A percentile compares a stretch with the other conserved stretches of the same genome.
These are phyloP conservation scores for Phytophthora syringae DNA, from an alignment of 352 stramenopile species.

Conservation along the genomic window DNA sequence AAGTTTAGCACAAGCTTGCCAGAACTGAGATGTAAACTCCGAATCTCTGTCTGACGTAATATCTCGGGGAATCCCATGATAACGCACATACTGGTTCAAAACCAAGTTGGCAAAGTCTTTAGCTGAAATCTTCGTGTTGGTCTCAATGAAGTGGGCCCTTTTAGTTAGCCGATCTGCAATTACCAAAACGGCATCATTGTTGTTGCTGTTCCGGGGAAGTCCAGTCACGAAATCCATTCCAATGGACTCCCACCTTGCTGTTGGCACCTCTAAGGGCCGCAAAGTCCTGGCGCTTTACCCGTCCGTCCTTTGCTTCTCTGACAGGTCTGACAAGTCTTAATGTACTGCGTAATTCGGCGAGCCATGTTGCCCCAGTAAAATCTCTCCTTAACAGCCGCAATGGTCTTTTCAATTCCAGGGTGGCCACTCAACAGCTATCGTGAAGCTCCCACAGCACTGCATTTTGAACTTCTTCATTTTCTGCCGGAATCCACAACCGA, in stretches of 20 bases:
- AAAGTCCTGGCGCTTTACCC: conserved; percentile 1
- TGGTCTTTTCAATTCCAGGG: conserved; percentile 10
- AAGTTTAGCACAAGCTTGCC: not conserved
- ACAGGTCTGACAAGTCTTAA: conserved; percentile 7
- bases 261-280: conserved; percentile 1
- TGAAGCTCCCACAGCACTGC: too few relatives aligned
- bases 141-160: conserved; percentile 11
- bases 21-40: conserved; percentile 17
- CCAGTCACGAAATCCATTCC: conserved; percentile 19
- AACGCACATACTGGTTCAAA: conserved; percentile 2
- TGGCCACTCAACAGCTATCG: conserved; percentile 16
- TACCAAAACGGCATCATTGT: conserved; percentile 6
- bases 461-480: conserved; percentile 15
- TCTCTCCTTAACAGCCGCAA: not conserved
- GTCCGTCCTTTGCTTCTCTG: conserved; percentile 6
- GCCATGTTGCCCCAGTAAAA: conserved; percentile 13
- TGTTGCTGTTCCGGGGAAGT: not conserved
- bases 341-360: conserved; percentile 2
- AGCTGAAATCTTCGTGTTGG: not conserved
- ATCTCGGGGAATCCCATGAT: conserved; percentile 7
- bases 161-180: conserved; percentile 15
- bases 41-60: conserved; percentile 10
- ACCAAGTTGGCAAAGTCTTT: not conserved
- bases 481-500: conserved; percentile 5
- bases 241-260: not conserved